Evolutionary conservation across 345 rosid species (phyloP), one percentile per base, ranked within the genome.

Genomic region (Passiflora organensis): DNA sequence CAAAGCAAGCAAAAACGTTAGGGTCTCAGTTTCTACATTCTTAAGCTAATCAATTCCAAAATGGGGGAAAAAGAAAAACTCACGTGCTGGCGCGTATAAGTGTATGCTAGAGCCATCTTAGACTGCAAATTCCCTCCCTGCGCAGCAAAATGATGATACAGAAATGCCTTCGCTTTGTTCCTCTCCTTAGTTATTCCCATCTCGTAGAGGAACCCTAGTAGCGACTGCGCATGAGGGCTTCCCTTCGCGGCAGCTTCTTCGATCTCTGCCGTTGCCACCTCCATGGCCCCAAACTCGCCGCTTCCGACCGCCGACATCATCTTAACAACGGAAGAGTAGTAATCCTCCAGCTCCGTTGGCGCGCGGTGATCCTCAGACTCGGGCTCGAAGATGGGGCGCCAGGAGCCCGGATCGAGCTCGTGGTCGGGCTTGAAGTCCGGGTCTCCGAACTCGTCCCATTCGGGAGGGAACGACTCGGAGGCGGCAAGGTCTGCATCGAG

Each of bases 361-460:
- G 34, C 34, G 34, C 34, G 34, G 34, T 28, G n/a, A n/a, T 70
- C 61, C 21, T 86, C 89, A 4, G 95, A 61, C 18, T 78, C 84
- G n/a, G 97, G 87, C 73, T 89, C 99, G 55, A 93, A 83, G 59
- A 89, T 73, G 32, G 86, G 83, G 83, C 34, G 34, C 34, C 34
- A 28, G 5, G 34, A 28, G 34, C 34, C 34, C 34, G 34, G 34
- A 8, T 28, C 34, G 34, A 28, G 34, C 34, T 28, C 34, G 34
- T 28, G 34, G 34, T 28, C 34, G 34, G 34, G 34, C 34, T 28
- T 28, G 34, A 28, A 28, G 34, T 28, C 34, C 34, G 34, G 57
- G 59, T 89, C 95, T 14, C 85, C 87, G 61, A 85, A 85, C 32
- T 89, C 91, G 48, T 89, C 95, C 85, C 86, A 85, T 37, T 89